A percentile compares a stretch with the other conserved stretches of the same genome.
These are phyloP conservation scores for Mrakia frigida DNA, from an alignment of 768 basidiomycete genomes.

Conservation along the genomic window DNA sequence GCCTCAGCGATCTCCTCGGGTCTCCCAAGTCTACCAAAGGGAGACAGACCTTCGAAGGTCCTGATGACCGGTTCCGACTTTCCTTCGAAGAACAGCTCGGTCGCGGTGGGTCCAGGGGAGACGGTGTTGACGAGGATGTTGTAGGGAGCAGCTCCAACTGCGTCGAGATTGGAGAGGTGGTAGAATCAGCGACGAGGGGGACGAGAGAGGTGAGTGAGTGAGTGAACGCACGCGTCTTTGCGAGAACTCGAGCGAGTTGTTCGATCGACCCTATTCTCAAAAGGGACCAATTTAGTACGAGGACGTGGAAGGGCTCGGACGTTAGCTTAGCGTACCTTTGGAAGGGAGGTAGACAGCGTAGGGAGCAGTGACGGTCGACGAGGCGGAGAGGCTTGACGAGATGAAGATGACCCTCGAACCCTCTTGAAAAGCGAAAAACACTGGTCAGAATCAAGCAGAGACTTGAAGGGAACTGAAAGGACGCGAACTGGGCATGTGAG, in stretches of 20 bases:
- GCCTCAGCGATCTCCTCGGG: constrained; percentile 17
- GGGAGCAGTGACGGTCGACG: constrained; percentile 2
- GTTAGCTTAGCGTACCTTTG: not conserved
- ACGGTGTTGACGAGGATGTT: constrained; percentile 20
- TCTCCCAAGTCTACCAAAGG: not conserved
- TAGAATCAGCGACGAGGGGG: not conserved
- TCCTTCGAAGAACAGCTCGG: constrained; percentile 22
- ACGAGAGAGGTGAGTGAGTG: not conserved
- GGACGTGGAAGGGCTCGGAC: not conserved
- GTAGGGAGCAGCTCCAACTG: constrained; percentile 6
- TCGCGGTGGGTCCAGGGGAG: constrained; percentile 22
- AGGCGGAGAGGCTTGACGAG: not conserved
- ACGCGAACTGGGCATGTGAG: constrained; percentile 17
- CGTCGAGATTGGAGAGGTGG: not conserved
- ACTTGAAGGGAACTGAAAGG: not conserved
- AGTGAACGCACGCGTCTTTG: constrained; percentile 12
- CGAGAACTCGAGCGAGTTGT: constrained; percentile 13
- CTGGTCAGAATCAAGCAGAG: not conserved
- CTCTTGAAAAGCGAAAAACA: not conserved
- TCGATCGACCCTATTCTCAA: not conserved
- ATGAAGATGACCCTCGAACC: constrained; percentile 13
- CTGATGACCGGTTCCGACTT: not conserved
- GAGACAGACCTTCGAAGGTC: not conserved
- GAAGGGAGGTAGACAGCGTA: constrained; percentile 18
- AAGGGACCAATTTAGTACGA: not conserved